Base-by-base conservation (phyloP, 1,139 yeast genomes). In the Eremothecium sinecaudum region DNA sequence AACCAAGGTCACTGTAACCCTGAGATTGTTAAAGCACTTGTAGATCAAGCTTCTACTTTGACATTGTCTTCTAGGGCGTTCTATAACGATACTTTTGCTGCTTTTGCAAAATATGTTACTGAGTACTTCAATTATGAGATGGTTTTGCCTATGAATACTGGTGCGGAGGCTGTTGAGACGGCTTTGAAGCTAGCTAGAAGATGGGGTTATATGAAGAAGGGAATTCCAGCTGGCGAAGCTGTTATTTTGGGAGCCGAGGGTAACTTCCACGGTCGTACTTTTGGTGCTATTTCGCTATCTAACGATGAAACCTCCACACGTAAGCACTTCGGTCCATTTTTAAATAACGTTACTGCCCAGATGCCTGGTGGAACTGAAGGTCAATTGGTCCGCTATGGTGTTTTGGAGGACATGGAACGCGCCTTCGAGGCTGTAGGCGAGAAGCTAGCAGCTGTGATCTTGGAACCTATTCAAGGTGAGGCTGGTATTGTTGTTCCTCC, bases 1-100 rank as follows among this genome's bases (percentile, higher is more conserved):
- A 90, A 90, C 66, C 97, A 90, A 62, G 98, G 98, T 39, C 98
- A 87, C 60, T 87, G 96, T 62, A 97, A 87, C 59, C 97, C 97
- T 40, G 79, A 82, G 62, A 87, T 87, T 56, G 70, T 90, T 41
- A 69, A 63, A 31, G 97, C 98, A 2, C 69, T 90, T 42, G 69
- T 76, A 33, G 94, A 86, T 28, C 97, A 90, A 65, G 94, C 97
- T 8, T 72, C 75, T 40, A 73, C 68, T 42, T 67, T 87, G 61
- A 87, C 97, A 8, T 67, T 87, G 44, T 79, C 92, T 37, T 84
- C 95, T 25, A 71, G 98, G 56, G 97, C 97, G 5, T 90, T 87
- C 59, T 82, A 93, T 24, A 79, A 83, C 39, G 95, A 87, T 58
- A 79, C 78, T 11, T 84, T 87, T 56, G 94, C 94, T 33, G 71